Base-by-base conservation (phyloP, 148 eudicot species). In the Rheum nobile region DNA sequence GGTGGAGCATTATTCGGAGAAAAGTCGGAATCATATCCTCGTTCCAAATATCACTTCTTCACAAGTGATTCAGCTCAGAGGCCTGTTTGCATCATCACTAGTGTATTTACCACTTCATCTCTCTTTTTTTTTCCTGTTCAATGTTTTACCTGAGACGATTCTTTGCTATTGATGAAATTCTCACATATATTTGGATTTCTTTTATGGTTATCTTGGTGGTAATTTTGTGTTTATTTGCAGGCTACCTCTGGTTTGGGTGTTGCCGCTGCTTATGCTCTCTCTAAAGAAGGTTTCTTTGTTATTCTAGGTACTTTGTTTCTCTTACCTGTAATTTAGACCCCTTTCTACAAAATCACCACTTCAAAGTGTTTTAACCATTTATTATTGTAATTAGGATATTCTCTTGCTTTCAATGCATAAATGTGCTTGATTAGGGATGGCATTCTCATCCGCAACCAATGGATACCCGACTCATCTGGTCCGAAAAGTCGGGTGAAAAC, bases 171-270 rank as follows among this genome's bases (percentile, higher is more conserved):
- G 37, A 35, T 35, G 37, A 35, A 35, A 35, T 35, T 35, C 2
- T 41, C 43, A 0, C 5, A 41, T 41, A 8, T 41, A 0, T 5
- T 41, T 41, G 43, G 43, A 8, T 2, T 41, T 41, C n/a, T 41
- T 3, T 3, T 41, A 41, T 41, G 42, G 71, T n/a, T n/a, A n/a
- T 14, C 26, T 32, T 48, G 55, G 31, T 12, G 50, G 32, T 32
- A 41, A 48, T 80, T 69, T 41, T 35, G 24, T 73, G 21, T 22
- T 4, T 21, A n/a, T 73, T 74, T 68, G 77, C 77, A 91, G 96
- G 97, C 96, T 13, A 86, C 96, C 14, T 95, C 99, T 61, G 97
- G 97, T 65, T 83, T 95, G 70, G 99, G 99, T 72, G 96, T 91
- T 54, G 97, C 96, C 47, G 85, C 90, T 52, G 90, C 93, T 29